Evolutionary conservation across 148 eudicot species (phyloP), one percentile per base, ranked within the genome.

Genomic region (Mesembryanthemum crystallinum): DNA sequence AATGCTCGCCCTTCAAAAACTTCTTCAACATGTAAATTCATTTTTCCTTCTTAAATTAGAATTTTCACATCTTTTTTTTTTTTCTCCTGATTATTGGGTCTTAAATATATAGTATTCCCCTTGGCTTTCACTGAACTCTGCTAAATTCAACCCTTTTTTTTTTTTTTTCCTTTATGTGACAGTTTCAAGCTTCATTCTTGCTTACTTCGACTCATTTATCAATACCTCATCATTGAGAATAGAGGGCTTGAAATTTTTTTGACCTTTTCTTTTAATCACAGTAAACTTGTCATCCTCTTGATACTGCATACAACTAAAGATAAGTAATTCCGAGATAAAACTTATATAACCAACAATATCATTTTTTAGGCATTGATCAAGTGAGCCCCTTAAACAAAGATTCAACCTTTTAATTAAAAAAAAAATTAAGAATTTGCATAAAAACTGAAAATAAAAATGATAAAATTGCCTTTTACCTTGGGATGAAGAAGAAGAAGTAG

Each of bases 401-500:
- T 20, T 37, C 5, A 13, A 18, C 8, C 14, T 33, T 30, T 55
- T 17, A 24, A 15, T 25, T 5, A 28, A 24, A 71, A 52, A 72
- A 5, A 4, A 29, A 51, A 69, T 24, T 39, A 5, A 27, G 13
- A 32, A 64, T 21, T 43, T 3, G 21, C 1, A 25, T 21, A 24
- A 70, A 14, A 49, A 67, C 17, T 73, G 54, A 27, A 37, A 76
- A 66, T 6, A 63, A 42, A 59, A 6, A 18, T 35, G 39, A 57
- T 0, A 23, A 15, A 77, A 67, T 57, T 12, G 75, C 15, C 65
- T 74, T 77, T 69, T 78, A 92, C 97, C 97, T 90, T 84, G 91
- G 24, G 83, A 35, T 35, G 39, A 51, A 54, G 88, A 71, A 67
- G 88, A 71, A 59, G 76, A n/a, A 66, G 77, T 62, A 83, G 80